Evolutionary conservation across 2,329 filamentous ascomycete genomes (phyloP).

Genomic region (Coniochaeta sp.): DNA sequence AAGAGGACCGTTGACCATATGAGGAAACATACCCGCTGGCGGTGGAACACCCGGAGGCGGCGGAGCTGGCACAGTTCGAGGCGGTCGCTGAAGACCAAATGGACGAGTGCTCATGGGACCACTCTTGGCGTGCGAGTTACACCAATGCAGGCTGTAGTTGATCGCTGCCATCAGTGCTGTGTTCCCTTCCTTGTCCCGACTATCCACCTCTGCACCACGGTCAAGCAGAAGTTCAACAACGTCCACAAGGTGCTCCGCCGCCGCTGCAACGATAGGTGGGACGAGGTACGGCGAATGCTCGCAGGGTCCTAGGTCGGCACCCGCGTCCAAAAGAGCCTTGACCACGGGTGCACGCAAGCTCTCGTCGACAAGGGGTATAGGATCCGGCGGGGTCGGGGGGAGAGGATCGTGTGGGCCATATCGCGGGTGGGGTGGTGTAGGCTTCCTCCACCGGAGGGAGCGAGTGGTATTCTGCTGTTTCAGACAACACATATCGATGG

Average conservation of each 20-base stretch:
- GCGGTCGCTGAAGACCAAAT: neutral
- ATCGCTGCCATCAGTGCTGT: neutral
- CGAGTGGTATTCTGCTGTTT: neutral
- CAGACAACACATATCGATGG: slow-evolving; percentile 7
- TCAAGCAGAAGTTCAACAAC: neutral
- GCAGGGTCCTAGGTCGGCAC: neutral
- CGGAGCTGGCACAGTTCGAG: neutral
- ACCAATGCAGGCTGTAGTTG: neutral
- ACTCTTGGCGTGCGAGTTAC: neutral
- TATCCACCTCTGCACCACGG: neutral
- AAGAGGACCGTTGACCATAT: no score
- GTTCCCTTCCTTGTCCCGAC: neutral
- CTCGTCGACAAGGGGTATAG: neutral
- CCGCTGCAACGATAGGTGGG: neutral
- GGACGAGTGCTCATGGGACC: neutral
- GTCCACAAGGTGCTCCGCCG: neutral
- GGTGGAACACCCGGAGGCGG: no score
- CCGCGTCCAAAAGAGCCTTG: neutral
- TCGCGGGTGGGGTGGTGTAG: neutral
- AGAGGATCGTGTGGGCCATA: neutral
- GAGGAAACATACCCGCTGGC: no score
- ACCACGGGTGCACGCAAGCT: neutral
- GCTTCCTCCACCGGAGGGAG: neutral
- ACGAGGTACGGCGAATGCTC: neutral
- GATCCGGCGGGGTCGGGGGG: neutral